Evolutionary conservation across 2,329 filamentous ascomycete genomes (phyloP), one percentile per base, ranked within the genome.

Genomic region (Zasmidium citrigriseum): DNA sequence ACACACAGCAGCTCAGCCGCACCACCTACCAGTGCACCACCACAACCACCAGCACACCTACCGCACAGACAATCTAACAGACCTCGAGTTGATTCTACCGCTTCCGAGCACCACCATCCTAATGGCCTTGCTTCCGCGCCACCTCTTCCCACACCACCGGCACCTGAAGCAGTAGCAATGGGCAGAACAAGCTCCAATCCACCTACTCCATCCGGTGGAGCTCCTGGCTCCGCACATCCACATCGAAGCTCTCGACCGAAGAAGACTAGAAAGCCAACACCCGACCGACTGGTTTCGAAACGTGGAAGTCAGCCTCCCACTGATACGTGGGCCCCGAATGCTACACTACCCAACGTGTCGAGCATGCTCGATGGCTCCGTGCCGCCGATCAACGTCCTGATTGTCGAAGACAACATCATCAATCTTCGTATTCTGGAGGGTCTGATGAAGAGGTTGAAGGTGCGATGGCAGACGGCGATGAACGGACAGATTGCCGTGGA

Each of bases 341-440:
- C 47, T 5, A 53, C 57, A 5, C 18, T 66, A 23, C 59, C 62
- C 1, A 64, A 59, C 44, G 60, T 66, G 10, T 64, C 64, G 4
- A 66, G 59, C 44, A 82, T 90, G 68, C 83, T 96, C 24, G 91
- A 93, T 66, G 89, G 88, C 54, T 87, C 87, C 1, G 91, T 98
- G 0, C 95, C 95, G 7, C 93, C 95, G 1, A 98, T 99, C 77
- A 98, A 96, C 67, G 93, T 98, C 7, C 82, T 99, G 46, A 96
- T 99, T 60, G 95, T 99, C 14, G 95, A 99, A 78, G 95, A 99
- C 78, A 99, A 99, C 75, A 92, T 95, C 63, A 98, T 99, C 82
- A 99, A 98, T 72, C 80, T 98, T 66, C 90, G 91, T 70, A 86
- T 99, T 10, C 80, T 99, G 34, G 93, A 97, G 72, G 92, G 93